Conservation (phyloP, 768 basidiomycete species). For the Lactarius pseudohatsudake region DNA sequence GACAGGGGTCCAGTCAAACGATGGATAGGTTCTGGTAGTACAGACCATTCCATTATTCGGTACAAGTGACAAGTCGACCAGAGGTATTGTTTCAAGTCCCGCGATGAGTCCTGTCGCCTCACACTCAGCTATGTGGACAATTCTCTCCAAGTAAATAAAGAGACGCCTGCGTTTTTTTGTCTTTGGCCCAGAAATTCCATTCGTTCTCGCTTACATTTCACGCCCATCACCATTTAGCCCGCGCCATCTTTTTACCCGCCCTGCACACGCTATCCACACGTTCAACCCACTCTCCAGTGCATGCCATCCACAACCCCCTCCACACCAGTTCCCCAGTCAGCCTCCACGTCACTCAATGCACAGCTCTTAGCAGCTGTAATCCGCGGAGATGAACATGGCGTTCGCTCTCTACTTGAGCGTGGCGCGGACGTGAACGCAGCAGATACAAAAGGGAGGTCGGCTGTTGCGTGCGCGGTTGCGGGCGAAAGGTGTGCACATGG, state of each 20-base stretch:
- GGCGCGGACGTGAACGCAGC: constrained; percentile 71
- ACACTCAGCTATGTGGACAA: constrained; percentile 14
- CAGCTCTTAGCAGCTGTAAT: constrained; percentile 46
- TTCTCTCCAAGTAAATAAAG: constrained; percentile 13
- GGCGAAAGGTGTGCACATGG: constrained; percentile 59
- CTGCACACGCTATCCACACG: constrained; percentile 4
- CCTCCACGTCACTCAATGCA: constrained; percentile 14
- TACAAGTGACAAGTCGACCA: constrained; percentile 1
- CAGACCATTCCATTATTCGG: neutral
- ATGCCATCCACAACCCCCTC: constrained; percentile 17
- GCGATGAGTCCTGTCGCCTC: constrained; percentile 3
- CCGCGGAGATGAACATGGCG: constrained; percentile 53
- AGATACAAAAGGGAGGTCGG: constrained; percentile 59
- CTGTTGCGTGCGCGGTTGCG: constrained; percentile 67
- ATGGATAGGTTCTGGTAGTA: neutral
- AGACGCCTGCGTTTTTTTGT: constrained; percentile 20
- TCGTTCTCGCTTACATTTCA: constrained; percentile 14
- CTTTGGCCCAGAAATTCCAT: neutral
- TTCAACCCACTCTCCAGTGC: constrained; percentile 6
- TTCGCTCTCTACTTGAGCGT: constrained; percentile 51
- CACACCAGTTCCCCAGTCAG: constrained; percentile 3
- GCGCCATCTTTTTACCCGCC: neutral
- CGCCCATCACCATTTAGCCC: constrained; percentile 9
- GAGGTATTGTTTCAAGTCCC: neutral
- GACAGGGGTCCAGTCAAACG: neutral